Base-by-base conservation (phyloP, 2,329 filamentous ascomycete species). In the Botrytis porri region DNA sequence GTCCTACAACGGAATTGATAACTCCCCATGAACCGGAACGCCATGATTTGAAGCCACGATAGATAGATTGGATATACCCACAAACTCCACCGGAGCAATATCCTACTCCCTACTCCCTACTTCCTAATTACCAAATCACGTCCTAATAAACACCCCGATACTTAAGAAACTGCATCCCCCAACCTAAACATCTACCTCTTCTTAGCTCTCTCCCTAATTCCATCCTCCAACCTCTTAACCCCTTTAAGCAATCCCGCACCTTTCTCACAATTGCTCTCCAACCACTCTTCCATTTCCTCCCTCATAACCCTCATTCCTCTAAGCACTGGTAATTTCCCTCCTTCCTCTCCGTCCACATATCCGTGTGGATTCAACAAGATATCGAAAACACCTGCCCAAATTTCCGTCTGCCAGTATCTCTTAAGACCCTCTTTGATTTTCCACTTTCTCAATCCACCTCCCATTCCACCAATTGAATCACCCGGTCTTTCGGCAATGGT, bases 341-440 rank as follows among this genome's bases (percentile, higher is more conserved):
- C 89, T 41, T 90, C 89, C 81, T 95, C 94, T 1, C 80, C 84
- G 16, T 87, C 87, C n/a, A 88, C 82, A 82, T 90, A 89, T 73
- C 85, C 86, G 3, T 88, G 86, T 0, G 95, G 95, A 82, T 99
- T 99, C 61, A 99, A 85, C 76, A 98, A 83, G 73, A 98, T 79
- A 76, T 95, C 92, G 81, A 99, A 97, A 65, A 92, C 90, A 74
- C 92, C 90, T 3, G 81, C 83, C 96, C 96, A 99, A 62, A 98
- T 89, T 67, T 97, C 94, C 66, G 90, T 92, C 85, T 98, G 95
- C 96, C 96, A 99, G 83, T 99, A 99, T 62, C 96, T 84, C 85
- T 99, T 99, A 74, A 98, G 83, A 22, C 86, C 88, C 82, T 98
- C 95, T 69, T 92, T 88, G 76, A 98, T 90, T 75, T 88, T 89